Base-by-base conservation (phyloP, 345 rosid species). In the Raphanus sativus region DNA sequence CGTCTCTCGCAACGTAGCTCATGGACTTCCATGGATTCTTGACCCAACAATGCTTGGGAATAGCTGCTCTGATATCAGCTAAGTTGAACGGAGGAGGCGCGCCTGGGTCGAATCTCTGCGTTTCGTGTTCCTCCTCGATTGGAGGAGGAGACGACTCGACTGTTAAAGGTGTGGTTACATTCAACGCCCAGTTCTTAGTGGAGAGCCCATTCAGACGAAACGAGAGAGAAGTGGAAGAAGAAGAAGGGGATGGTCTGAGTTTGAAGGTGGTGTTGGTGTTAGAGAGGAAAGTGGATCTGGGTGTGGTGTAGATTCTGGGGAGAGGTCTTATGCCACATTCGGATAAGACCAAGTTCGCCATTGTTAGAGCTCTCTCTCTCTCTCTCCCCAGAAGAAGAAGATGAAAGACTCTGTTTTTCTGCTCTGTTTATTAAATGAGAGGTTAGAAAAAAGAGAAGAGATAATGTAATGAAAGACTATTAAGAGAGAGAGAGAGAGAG, bases 11-110 rank as follows among this genome's bases (percentile, higher is more conserved):
- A 16, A 93, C 98, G 74, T 86, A 93, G 60, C 90, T 81, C 91
- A 88, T 83, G 4, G 97, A 93, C 81, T 83, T 85, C 92, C 93
- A 87, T 32, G 98, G 89, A 77, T 89, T 73, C 87, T 88, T 93
- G 54, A 91, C 88, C 98, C 98, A 93, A 60, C 98, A 91, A 83
- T 91, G 98, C 79, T 88, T 87, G 9, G 97, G 98, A 75, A 93
- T 93, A 32, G 95, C 91, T 11, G 89, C 91, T 81, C 89, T 84
- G 50, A 93, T 81, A 74, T 91, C 97, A 11, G 92, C 86, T 65
- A 93, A 74, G 58, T 78, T 84, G 81, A 93, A 93, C 7, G 97
- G 97, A 36, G 97, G 97, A 17, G 89, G 86, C 0, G 88, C 85
- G 58, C 84, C 71, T 24, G 90, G 83, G 63, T 80, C 80, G 45